phyloP scores from a whole-genome alignment of 257 asterid genomes.

The Jaltomata sinuosa region DNA sequence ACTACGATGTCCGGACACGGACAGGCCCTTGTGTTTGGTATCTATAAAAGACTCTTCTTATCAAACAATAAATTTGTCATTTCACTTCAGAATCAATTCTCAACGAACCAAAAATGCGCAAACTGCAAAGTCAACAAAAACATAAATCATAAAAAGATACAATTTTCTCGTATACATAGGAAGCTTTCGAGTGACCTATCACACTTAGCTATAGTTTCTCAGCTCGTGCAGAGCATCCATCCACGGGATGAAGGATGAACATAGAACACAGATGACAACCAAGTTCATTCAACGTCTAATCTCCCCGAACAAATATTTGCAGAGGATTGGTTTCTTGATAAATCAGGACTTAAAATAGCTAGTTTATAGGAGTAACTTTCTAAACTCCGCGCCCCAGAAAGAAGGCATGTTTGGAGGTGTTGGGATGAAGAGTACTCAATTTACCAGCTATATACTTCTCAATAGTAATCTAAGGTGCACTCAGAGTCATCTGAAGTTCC shows the following conservation, averaged over 20 bases:
- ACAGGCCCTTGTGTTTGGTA: no score
- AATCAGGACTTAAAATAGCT: background rate
- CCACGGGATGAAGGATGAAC: background rate
- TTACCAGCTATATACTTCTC: background rate
- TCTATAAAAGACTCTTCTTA: no score
- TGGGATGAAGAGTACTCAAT: background rate
- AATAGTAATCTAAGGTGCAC: conserved; percentile 4
- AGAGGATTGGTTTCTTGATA: background rate
- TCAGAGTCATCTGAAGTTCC: background rate
- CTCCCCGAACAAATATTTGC: background rate
- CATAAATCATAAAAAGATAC: background rate
- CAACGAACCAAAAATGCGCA: background rate
- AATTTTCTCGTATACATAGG: background rate
- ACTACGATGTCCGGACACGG: no score
- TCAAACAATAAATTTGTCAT: background rate
- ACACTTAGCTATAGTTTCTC: background rate
- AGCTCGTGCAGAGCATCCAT: background rate
- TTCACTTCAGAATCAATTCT: background rate
- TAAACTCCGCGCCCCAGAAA: background rate
- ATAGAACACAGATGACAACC: background rate
- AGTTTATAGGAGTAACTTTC: background rate
- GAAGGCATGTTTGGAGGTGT: background rate
- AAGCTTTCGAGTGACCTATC: background rate
- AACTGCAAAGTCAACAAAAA: background rate
- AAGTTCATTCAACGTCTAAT: background rate